Conservation (phyloP, 345 rosid genomes). For the Syzygium oleosum region DNA sequence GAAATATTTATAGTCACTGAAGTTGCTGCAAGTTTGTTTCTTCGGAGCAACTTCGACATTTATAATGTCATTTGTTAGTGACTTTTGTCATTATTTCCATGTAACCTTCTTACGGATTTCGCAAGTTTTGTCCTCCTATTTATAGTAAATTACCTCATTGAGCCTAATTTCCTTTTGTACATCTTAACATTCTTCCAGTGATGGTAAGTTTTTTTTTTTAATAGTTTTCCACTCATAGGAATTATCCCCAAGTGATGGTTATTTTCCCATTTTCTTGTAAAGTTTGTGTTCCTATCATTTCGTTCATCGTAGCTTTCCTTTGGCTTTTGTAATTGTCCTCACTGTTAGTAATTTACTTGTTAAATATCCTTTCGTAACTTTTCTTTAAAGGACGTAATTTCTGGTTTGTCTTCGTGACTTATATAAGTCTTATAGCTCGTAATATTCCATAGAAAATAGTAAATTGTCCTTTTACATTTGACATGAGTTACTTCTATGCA, state of each 20-base stretch:
- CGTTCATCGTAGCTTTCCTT: too few relatives aligned
- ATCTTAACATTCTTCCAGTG: not conserved
- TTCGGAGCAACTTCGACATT: not conserved
- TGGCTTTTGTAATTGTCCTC: too few relatives aligned
- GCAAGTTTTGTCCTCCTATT: not conserved
- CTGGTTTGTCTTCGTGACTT: too few relatives aligned
- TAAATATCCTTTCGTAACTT: too few relatives aligned
- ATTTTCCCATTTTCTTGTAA: not conserved
- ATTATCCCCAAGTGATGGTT: not conserved
- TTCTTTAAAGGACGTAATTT: too few relatives aligned
- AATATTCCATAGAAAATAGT: too few relatives aligned
- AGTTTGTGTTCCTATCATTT: too few relatives aligned
- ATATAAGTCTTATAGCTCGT: too few relatives aligned
- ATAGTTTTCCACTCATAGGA: too few relatives aligned
- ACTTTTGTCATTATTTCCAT: not conserved
- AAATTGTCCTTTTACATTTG: too few relatives aligned
- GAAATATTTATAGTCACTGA: not conserved
- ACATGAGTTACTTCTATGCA: not conserved
- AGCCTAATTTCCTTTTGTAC: not conserved
- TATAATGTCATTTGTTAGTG: not conserved
- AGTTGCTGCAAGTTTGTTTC: not conserved
- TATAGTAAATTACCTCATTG: not conserved
- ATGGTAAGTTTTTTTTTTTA: not conserved
- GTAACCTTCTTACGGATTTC: not conserved
- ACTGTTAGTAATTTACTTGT: too few relatives aligned